Evolutionary conservation across 176 grass and related monocot genomes (phyloP).

Genomic region (Carex littledalei): DNA sequence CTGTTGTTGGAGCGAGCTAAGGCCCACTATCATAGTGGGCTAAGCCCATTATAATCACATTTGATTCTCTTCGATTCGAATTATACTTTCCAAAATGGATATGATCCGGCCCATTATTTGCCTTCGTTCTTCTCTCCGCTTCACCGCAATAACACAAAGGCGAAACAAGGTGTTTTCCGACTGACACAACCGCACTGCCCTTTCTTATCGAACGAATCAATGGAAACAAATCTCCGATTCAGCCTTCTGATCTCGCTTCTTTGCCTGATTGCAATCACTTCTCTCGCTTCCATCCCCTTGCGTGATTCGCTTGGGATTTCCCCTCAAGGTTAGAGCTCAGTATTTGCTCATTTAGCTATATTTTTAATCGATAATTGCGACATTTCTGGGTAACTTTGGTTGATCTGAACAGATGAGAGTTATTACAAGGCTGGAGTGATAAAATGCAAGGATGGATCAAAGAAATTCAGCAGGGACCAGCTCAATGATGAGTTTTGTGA

Average conservation of each 20-base stretch:
- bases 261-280: slow-evolving; percentile 19
- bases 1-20: background rate
- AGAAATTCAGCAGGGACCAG: slow-evolving; percentile 64
- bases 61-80: background rate
- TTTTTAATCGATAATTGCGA: background rate
- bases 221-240: slow-evolving; percentile 10
- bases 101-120: background rate
- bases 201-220: background rate
- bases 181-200: background rate
- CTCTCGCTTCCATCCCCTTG: slow-evolving; percentile 26
- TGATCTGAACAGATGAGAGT: slow-evolving; percentile 56
- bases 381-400: background rate
- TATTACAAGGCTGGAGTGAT: slow-evolving; percentile 73
- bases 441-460: slow-evolving; percentile 90
- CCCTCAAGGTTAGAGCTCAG: slow-evolving; percentile 50
- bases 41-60: background rate
- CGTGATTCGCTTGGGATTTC: slow-evolving; percentile 61
- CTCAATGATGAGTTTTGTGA: slow-evolving; percentile 99
- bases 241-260: slow-evolving; percentile 22
- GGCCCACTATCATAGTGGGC: background rate
- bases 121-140: background rate
- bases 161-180: background rate
- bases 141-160: background rate
- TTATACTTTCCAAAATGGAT: background rate
- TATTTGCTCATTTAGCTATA: background rate